Conservation (phyloP, 2,329 filamentous ascomycete species). For the Cercospora canescens region DNA sequence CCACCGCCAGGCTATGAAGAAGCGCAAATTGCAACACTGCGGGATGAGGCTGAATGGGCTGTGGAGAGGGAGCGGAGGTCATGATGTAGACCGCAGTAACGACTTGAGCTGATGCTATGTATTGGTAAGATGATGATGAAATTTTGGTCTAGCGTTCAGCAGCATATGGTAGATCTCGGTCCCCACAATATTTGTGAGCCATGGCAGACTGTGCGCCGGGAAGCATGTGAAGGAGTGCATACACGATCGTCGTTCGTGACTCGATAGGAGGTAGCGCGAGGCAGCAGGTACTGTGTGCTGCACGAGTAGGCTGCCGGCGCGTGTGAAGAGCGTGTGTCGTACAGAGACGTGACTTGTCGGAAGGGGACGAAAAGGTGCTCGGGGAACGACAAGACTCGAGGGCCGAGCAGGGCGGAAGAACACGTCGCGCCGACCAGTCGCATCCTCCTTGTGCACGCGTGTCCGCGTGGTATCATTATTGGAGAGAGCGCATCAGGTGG, state of each 20-base stretch:
- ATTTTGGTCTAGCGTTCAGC: neutral
- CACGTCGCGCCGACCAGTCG: neutral
- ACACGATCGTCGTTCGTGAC: neutral
- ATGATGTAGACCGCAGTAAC: neutral
- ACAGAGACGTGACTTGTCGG: neutral
- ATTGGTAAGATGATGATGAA: neutral
- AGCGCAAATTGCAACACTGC: slow-evolving; percentile 77
- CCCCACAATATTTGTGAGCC: neutral
- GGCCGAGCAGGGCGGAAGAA: neutral
- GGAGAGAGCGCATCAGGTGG: neutral
- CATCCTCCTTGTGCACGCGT: neutral
- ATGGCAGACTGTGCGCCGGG: neutral
- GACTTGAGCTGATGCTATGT: neutral
- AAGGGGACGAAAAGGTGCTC: neutral
- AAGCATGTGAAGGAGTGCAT: neutral
- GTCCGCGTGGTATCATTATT: neutral
- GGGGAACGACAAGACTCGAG: neutral
- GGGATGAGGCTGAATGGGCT: slow-evolving; percentile 66
- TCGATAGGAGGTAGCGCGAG: neutral
- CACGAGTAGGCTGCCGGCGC: neutral
- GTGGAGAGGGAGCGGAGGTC: slow-evolving; percentile 29
- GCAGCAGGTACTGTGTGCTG: neutral
- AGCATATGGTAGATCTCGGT: neutral
- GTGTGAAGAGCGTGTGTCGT: neutral
- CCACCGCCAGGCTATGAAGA: slow-evolving; percentile 92